Evolutionary conservation across 495 filamentous ascomycete species (phyloP).

Genomic region (Thozetella sp.): DNA sequence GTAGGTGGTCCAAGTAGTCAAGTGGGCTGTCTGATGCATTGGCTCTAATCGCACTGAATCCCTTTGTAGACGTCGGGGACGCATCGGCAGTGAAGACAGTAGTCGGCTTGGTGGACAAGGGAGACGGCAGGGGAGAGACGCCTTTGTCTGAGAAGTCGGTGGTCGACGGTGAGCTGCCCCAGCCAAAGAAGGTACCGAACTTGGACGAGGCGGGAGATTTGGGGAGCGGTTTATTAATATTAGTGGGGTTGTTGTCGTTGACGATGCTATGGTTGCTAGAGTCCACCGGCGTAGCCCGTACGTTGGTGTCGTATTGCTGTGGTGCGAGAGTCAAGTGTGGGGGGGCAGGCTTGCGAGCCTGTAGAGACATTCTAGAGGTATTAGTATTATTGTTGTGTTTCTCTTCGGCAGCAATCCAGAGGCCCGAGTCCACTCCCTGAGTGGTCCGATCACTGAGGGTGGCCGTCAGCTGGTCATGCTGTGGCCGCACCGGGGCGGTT

Average conservation of each 20-base stretch:
- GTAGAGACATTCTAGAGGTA: slow-evolving; percentile 37
- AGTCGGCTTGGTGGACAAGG: slow-evolving; percentile 37
- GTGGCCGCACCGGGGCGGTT: slow-evolving; percentile 25
- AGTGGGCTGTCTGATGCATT: slow-evolving; percentile 30
- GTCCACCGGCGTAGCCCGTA: slow-evolving; percentile 17
- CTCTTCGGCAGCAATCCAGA: slow-evolving; percentile 30
- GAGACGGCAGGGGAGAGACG: slow-evolving; percentile 52
- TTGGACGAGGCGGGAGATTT: slow-evolving; percentile 56
- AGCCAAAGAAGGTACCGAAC: slow-evolving; percentile 54
- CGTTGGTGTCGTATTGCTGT: slow-evolving; percentile 22
- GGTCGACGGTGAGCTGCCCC: slow-evolving; percentile 46
- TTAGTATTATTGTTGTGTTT: slow-evolving; percentile 23
- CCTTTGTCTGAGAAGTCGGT: slow-evolving; percentile 50
- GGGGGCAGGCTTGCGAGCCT: slow-evolving; percentile 45
- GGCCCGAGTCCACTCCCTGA: slow-evolving; percentile 32
- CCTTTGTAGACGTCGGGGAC: slow-evolving; percentile 34
- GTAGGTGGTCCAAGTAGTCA: slow-evolving; percentile 43
- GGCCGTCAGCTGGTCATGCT: slow-evolving; percentile 35
- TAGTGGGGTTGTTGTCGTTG: slow-evolving; percentile 13
- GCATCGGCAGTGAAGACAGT: slow-evolving; percentile 34
- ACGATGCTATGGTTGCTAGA: slow-evolving; percentile 3
- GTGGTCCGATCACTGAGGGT: slow-evolving; percentile 29
- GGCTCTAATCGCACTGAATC: slow-evolving; percentile 20
- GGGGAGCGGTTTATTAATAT: slow-evolving; percentile 52
- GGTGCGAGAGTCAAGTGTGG: slow-evolving; percentile 46